A percentile compares a stretch with the other conserved stretches of the same genome.
These are phyloP conservation scores for Mallotus repandus DNA, from an alignment of 441 rosid genomes.

Conservation along the genomic window DNA sequence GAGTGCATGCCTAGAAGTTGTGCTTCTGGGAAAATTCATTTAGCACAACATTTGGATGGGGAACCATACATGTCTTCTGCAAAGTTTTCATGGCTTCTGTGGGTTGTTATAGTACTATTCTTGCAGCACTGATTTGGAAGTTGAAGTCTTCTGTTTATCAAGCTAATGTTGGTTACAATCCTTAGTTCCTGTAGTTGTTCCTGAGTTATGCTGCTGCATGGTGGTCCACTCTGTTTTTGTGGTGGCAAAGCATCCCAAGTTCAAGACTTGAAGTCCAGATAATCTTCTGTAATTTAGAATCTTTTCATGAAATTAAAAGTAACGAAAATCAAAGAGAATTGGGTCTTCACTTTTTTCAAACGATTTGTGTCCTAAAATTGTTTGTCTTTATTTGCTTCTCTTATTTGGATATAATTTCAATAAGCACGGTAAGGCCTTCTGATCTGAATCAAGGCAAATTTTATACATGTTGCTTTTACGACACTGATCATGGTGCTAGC, in stretches of 20 bases:
- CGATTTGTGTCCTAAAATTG: conserved; percentile 25
- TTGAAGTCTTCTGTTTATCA: conserved; percentile 19
- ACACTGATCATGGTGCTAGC: background rate
- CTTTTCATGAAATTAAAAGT: conserved; percentile 14
- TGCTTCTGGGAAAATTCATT: background rate
- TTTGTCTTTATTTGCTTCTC: conserved; percentile 32
- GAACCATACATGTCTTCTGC: conserved; percentile 7
- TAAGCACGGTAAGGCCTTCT: conserved; percentile 34
- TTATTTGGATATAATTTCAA: conserved; percentile 27
- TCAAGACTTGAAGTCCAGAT: conserved; percentile 27
- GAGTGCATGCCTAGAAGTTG: background rate
- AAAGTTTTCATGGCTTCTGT: conserved; percentile 11
- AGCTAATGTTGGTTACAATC: conserved; percentile 5
- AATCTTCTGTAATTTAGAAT: conserved; percentile 18
- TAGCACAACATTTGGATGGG: conserved; percentile 17
- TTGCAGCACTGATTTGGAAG: conserved; percentile 12
- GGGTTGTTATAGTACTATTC: conserved; percentile 8
- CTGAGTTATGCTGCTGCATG: conserved; percentile 20
- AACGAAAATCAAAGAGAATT: conserved; percentile 15
- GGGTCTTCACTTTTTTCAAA: conserved; percentile 22
- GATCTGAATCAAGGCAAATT: conserved; percentile 8
- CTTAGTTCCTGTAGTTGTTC: conserved; percentile 14
- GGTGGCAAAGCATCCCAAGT: conserved; percentile 11
- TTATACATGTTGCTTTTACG: background rate
- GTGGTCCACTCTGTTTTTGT: conserved; percentile 17